These are phyloP conservation scores for Pecoramyces ruminantium DNA, from an alignment of 192 early-diverging fungal species.

Conservation along the genomic window DNA sequence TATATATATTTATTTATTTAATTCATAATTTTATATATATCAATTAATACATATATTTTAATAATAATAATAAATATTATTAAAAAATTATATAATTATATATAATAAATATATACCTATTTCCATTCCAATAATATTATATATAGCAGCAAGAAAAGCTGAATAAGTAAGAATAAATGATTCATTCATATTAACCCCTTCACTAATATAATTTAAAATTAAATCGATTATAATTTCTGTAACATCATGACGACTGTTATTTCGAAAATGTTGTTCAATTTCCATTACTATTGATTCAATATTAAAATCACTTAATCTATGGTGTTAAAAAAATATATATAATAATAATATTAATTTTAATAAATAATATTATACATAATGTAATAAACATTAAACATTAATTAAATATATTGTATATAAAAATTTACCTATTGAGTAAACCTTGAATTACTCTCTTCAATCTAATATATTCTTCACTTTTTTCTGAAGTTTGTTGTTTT, in stretches of 20 bases:
- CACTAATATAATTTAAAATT: constrained; percentile 58
- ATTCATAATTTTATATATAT: no score
- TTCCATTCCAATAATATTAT: constrained; percentile 68
- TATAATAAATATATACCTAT: no score
- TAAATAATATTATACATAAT: no score
- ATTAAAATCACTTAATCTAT: constrained; percentile 69
- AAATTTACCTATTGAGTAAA: constrained; percentile 50
- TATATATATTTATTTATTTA: no score
- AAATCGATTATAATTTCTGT: constrained; percentile 65
- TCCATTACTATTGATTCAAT: constrained; percentile 70
- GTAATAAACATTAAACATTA: not conserved
- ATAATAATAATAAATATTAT: no score
- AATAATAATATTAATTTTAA: no score
- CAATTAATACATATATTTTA: no score
- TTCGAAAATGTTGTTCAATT: constrained; percentile 61
- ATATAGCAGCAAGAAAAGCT: constrained; percentile 62
- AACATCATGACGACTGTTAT: constrained; percentile 54
- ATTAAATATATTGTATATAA: not conserved
- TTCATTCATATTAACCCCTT: constrained; percentile 73
- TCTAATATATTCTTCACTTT: constrained; percentile 52
- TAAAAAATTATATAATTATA: no score
- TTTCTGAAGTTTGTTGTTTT: constrained; percentile 17
- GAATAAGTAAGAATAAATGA: constrained; percentile 83
- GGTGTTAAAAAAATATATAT: no score
- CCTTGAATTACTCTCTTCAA: constrained; percentile 73